Conservation (phyloP, 1,139 yeast species). For the Kodamaea fungicola region DNA sequence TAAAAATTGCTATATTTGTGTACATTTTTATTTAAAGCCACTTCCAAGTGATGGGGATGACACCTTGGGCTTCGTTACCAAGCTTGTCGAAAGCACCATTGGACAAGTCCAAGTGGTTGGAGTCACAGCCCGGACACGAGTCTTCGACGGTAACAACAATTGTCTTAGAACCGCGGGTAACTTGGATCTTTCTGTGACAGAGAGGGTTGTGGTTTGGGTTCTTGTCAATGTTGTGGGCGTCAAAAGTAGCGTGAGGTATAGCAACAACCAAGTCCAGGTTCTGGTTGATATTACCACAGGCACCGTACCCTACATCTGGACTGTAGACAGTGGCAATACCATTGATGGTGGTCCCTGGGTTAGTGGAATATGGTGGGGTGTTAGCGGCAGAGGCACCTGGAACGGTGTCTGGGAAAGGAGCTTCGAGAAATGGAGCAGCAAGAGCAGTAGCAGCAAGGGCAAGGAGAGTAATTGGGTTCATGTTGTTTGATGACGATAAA, state of each 20-base stretch:
- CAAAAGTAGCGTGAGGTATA: slow-evolving; percentile 29
- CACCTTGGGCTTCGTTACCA: not conserved
- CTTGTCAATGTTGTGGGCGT: slow-evolving; percentile 23
- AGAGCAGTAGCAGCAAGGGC: not conserved
- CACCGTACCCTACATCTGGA: slow-evolving; percentile 49
- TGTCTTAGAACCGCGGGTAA: slow-evolving; percentile 32
- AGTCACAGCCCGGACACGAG: slow-evolving; percentile 33
- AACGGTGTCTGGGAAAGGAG: not conserved
- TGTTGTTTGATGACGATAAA: not conserved
- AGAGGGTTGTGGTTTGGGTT: slow-evolving; percentile 37
- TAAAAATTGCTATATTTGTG: too few species aligned
- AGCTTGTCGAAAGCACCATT: slow-evolving; percentile 29
- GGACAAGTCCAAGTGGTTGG: slow-evolving; percentile 38
- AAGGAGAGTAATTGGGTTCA: not conserved
- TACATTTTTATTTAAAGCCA: not conserved
- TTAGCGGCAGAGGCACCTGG: not conserved
- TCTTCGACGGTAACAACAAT: slow-evolving; percentile 41
- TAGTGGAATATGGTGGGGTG: too few species aligned
- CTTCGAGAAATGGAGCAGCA: not conserved
- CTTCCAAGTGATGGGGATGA: not conserved
- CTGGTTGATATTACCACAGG: slow-evolving; percentile 48
- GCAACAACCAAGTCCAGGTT: slow-evolving; percentile 48
- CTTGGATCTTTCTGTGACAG: slow-evolving; percentile 38
- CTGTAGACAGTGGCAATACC: slow-evolving; percentile 57
- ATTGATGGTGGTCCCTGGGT: not conserved